Evolutionary conservation across 108 stramenopile species (phyloP).

Genomic region (Heterococcus sp.): DNA sequence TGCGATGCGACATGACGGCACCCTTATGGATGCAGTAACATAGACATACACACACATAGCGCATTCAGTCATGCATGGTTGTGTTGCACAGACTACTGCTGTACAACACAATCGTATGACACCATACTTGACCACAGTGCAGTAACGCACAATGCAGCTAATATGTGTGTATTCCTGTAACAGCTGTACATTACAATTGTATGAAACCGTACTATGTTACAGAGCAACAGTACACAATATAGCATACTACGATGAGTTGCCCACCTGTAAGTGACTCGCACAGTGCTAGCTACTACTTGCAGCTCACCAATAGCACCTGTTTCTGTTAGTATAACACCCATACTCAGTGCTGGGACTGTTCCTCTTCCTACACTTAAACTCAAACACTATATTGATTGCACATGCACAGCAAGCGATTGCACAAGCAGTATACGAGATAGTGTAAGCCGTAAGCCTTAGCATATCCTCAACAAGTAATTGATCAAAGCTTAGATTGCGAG

Average conservation of each 20-base stretch:
- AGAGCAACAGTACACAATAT: not conserved
- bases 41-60: not conserved
- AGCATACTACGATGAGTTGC: not conserved
- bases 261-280: not conserved
- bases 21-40: not conserved
- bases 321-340: constrained; percentile 25
- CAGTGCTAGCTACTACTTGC: not conserved
- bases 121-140: too few species aligned
- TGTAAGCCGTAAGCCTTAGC: too few species aligned
- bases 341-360: constrained; percentile 8
- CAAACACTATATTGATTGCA: not conserved
- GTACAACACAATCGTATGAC: too few species aligned
- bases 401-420: too few species aligned
- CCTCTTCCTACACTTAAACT: not conserved
- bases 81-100: not conserved
- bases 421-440: too few species aligned
- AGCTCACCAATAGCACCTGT: constrained; percentile 10
- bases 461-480: too few species aligned
- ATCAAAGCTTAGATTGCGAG: too few species aligned
- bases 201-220: not conserved
- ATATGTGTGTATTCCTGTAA: too few species aligned
- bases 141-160: too few species aligned
- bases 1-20: not conserved
- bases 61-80: not conserved
- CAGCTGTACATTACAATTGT: not conserved